Evolutionary conservation across 1,284 basidiomycete species (phyloP), one percentile per base, ranked within the genome.

Genomic region (Tylopilus sp.): DNA sequence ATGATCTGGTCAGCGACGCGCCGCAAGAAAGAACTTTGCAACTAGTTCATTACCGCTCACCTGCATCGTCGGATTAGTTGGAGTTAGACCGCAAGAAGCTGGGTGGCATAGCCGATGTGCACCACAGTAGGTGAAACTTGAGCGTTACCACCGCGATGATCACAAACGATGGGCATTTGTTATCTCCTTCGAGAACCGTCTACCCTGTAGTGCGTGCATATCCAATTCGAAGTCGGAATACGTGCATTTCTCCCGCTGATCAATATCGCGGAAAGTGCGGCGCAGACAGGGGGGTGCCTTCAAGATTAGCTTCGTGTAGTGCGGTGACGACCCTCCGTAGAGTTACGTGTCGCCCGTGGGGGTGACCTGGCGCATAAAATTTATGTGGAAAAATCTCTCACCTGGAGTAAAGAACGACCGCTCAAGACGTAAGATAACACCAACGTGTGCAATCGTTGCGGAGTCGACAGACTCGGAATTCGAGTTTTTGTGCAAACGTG

Each of bases 71-170:
- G 23, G 19, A 33, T 21, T 4, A 30, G 21, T 23, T 6, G 21
- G 21, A 16, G 6, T 7, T 10, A 30, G 19, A 25, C 15, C 21
- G 9, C 9, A 28, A 25, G 41, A 30, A 18, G 13, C 16, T n/a
- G 26, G 25, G 19, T 8, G 3, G 25, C 34, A 36, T 46, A 25
- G 46, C 43, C 28, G 15, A 43, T 46, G 26, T 31, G 38, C 37
- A 0, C 43, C 29, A 13, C 19, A 18, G 18, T n/a, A 29, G 8
- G 29, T 49, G 48, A 60, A 63, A 59, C 52, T 15, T 35, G 34
- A 23, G 33, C 13, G 52, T 39, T 41, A 31, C 39, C 18, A 39
- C 57, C 59, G 55, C 55, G 44, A 48, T 44, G 31, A 39, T 48
- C 28, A 18, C 34, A 26, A 23, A 21, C 41, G 28, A 6, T 38